Evolutionary conservation across 139 green algal genomes (phyloP), one percentile per base, ranked within the genome.

Genomic region (Asterochloris erici): DNA sequence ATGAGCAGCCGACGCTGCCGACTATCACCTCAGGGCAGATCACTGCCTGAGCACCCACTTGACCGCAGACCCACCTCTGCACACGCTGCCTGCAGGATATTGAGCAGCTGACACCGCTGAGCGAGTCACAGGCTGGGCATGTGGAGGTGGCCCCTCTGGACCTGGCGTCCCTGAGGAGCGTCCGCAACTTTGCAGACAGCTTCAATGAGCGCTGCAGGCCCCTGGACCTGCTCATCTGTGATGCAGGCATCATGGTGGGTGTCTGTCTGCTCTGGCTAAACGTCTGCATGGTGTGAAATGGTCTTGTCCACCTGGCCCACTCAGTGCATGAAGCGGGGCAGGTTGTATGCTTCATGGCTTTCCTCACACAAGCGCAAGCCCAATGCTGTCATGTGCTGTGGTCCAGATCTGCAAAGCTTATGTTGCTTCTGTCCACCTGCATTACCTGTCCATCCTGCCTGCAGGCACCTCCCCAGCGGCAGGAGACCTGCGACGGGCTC

Each of bases 241-340:
- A 93, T 81, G 90, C 87, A 9, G 92, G 93, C 14, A 82, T 96
- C 70, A 96, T 96, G 93, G 81, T 77, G n/a, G 38, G 38, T 54
- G 6, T 6, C 38, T 54, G 4, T 54, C 38, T 54, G 38, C 38
- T 54, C 2, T 54, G 38, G 38, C 38, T 6, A 6, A 54, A 54
- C 4, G 38, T 54, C 38, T 54, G 38, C 6, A 54, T 54, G 6
- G 2, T 54, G 2, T 2, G 4, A 54, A 2, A 6, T 10, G 38
- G 4, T 54, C 38, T 54, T 54, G 2, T 6, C 4, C 38, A 54
- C 38, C 38, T 54, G 38, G 38, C 38, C 38, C 6, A 54, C 38
- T 54, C 38, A 54, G 4, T 54, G 38, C 38, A 54, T 54, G 38
- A 54, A 2, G 38, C 38, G 38, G 6, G 38, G 38, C 6, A 54